A percentile compares a stretch with the other conserved stretches of the same genome.
phyloP scores from a whole-genome alignment of 140 eudicot genomes.

The Stevia rebaudiana region DNA sequence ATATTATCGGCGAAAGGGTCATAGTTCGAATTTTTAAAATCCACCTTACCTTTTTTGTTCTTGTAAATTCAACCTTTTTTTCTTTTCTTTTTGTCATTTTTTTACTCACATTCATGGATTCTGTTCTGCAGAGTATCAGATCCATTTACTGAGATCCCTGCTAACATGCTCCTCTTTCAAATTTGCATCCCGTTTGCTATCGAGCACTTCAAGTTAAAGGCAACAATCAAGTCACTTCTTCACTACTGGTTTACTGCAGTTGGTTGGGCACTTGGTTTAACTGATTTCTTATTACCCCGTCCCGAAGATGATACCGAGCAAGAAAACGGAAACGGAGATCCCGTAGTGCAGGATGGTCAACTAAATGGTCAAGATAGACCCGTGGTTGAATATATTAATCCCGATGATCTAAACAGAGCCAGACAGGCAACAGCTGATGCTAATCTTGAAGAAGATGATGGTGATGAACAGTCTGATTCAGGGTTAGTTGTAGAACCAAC shows the following conservation, averaged over 20 bases:
- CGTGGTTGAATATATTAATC: slow-evolving; percentile 36
- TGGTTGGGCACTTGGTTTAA: slow-evolving; percentile 91
- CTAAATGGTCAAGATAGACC: slow-evolving; percentile 49
- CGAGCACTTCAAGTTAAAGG: slow-evolving; percentile 81
- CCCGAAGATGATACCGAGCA: slow-evolving; percentile 65
- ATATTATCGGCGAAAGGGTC: too few relatives aligned
- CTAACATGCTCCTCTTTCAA: slow-evolving; percentile 93
- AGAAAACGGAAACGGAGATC: slow-evolving; percentile 64
- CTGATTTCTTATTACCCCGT: slow-evolving; percentile 62
- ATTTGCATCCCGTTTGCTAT: slow-evolving; percentile 95
- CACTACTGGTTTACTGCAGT: slow-evolving; percentile 89
- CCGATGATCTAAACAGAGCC: slow-evolving; percentile 48
- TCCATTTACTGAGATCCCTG: slow-evolving; percentile 96
- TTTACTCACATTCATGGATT: background rate
- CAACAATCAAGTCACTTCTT: slow-evolving; percentile 76
- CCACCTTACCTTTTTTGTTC: background rate
- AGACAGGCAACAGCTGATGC: slow-evolving; percentile 41
- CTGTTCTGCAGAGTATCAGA: slow-evolving; percentile 78
- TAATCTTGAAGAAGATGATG: slow-evolving; percentile 50
- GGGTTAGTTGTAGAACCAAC: slow-evolving; percentile 50
- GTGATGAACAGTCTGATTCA: slow-evolving; percentile 62
- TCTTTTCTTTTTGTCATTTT: background rate
- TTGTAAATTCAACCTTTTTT: background rate
- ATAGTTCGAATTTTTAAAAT: too few relatives aligned
- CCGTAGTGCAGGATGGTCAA: slow-evolving; percentile 57